Evolutionary conservation across 305 asterid genomes (phyloP), one percentile per base, ranked within the genome.

Genomic region (Caryopteris hybrid): DNA sequence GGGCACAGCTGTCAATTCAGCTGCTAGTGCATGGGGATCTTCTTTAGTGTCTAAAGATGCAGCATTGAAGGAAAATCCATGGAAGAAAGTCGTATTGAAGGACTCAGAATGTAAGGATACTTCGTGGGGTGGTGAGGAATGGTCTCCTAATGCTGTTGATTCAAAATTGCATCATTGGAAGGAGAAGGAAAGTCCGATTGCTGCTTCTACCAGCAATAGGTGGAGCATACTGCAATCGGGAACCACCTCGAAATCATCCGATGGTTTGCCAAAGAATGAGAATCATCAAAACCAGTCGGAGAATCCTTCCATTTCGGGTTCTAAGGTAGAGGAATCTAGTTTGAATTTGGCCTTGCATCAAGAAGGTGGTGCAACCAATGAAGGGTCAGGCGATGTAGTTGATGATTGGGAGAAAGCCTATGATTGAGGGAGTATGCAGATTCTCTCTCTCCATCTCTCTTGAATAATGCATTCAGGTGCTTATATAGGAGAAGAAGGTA

Each of bases 361-460:
- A 38, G 83, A 56, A 62, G 82, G 74, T 13, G 82, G 74, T 13
- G 65, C 53, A 69, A 74, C 77, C 63, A 61, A 54, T 0, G 81
- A 76, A 5, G 63, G 33, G 17, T 52, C 66, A 22, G 80, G 81
- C 45, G 90, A 84, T 55, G 94, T 85, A 17, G 92, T 85, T 67
- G 98, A 92, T 56, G 96, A 92, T 59, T 92, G 98, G 98, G 98
- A 92, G 78, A 77, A 89, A 53, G 96, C 96, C 6, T 89, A 41
- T 68, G 92, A 85, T 38, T 85, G 79, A 86, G 48, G 13, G 39
- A 42, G 56, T 42, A 18, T 10, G 22, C 60, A 3, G 17, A 9
- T n/a, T n/a, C 21, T 21, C 27, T 10, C 23, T 18, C 20, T n/a
- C 21, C 14, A 18, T 6, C 8, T 60, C 1, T 16, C 36, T 33